Percentiles rank a stretch among this genome's conserved stretches.
Conservation (phyloP, 352 stramenopile genomes). For the Globisporangium alternatum region DNA sequence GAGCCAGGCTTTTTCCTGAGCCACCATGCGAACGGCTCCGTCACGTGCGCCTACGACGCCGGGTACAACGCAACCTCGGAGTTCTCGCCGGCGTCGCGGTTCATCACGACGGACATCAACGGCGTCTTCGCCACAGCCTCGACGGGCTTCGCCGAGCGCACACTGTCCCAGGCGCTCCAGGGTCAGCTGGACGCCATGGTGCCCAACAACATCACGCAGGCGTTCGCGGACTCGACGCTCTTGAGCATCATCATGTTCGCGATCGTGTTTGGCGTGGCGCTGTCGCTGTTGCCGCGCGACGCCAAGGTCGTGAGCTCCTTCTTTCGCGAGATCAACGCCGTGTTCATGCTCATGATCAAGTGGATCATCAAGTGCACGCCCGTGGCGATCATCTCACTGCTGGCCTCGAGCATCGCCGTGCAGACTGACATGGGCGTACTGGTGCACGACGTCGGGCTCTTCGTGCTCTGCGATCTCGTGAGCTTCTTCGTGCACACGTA, state of each 20-base stretch:
- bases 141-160: conserved; percentile 12
- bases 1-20: conserved; percentile 20
- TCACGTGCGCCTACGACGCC: conserved; percentile 16
- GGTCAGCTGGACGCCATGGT: conserved; percentile 32
- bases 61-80: conserved; percentile 20
- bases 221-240: conserved; percentile 34
- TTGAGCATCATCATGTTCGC: conserved; percentile 49
- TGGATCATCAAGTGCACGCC: conserved; percentile 43
- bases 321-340: conserved; percentile 35
- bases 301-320: conserved; percentile 20
- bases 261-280: conserved; percentile 32
- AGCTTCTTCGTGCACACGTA: conserved; percentile 17
- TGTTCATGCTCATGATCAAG: conserved; percentile 45
- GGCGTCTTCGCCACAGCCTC: conserved; percentile 20
- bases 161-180: conserved; percentile 27
- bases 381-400: conserved; percentile 36
- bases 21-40: conserved; percentile 1
- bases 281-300: conserved; percentile 15
- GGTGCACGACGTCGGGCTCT: neutral
- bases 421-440: conserved; percentile 11
- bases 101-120: conserved; percentile 35
- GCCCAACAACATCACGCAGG: conserved; percentile 33
- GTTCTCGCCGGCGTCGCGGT: conserved; percentile 12
- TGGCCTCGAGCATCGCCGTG: conserved; percentile 27
- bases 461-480: conserved; percentile 17